A percentile compares a stretch with the other conserved stretches of the same genome.
Evolutionary conservation across 176 grass and related monocot species (phyloP).

Genomic region (Eragrostis nindensis): DNA sequence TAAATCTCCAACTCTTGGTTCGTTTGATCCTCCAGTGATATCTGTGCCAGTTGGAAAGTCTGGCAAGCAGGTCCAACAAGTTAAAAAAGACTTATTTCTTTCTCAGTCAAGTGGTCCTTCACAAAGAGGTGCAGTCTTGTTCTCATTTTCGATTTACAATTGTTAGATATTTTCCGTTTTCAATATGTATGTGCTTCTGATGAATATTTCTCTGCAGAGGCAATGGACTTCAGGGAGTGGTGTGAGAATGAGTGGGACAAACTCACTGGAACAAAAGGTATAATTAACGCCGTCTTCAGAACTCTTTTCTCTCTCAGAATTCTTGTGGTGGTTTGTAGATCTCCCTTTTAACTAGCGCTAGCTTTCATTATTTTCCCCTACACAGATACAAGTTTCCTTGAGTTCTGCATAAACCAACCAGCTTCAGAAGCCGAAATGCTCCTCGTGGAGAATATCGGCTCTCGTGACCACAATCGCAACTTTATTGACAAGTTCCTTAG

Average conservation of each 20-base stretch:
- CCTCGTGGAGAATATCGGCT: constrained; percentile 73
- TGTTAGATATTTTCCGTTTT: not conserved
- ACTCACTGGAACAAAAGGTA: constrained; percentile 82
- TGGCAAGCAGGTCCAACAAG: constrained; percentile 49
- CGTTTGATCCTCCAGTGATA: constrained; percentile 42
- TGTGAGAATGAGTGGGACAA: constrained; percentile 71
- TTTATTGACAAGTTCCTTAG: constrained; percentile 88
- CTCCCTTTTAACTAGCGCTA: not conserved
- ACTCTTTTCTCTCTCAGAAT: not conserved
- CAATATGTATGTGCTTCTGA: constrained; percentile 32
- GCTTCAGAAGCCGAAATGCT: constrained; percentile 66
- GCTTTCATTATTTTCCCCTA: constrained; percentile 21
- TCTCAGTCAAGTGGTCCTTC: constrained; percentile 63
- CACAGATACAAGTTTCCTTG: constrained; percentile 79
- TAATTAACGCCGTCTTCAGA: not conserved
- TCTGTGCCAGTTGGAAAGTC: constrained; percentile 49
- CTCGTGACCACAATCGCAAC: constrained; percentile 57
- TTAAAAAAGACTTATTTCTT: constrained; percentile 53
- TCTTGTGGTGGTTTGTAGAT: not conserved
- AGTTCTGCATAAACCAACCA: constrained; percentile 85
- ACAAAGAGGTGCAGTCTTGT: constrained; percentile 20
- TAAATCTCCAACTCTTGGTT: constrained; percentile 47
- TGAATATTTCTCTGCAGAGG: constrained; percentile 52
- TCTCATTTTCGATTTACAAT: not conserved
- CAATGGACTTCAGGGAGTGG: constrained; percentile 85